Percentiles rank a stretch among this genome's conserved stretches.
These are phyloP conservation scores for Cutaneotrichosporon mucoides DNA, from an alignment of 1,284 basidiomycete species.

Conservation along the genomic window DNA sequence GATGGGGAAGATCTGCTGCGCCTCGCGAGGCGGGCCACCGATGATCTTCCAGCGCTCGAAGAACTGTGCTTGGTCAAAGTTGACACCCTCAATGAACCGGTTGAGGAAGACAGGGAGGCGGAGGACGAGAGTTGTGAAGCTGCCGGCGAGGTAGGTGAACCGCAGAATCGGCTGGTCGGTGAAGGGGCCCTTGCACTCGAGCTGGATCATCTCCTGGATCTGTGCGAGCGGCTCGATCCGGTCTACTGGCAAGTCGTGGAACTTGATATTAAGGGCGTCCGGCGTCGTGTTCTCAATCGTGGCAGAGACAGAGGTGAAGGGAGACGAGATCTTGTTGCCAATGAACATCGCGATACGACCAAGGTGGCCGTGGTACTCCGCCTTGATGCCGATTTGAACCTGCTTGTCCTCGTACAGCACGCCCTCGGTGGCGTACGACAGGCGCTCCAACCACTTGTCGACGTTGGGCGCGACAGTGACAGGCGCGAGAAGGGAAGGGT, in stretches of 20 bases:
- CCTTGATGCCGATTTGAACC: constrained; percentile 93
- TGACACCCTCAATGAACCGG: constrained; percentile 92
- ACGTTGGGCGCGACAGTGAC: constrained; percentile 65
- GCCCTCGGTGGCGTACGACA: constrained; percentile 76
- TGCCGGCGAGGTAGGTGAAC: constrained; percentile 86
- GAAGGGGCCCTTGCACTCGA: constrained; percentile 91
- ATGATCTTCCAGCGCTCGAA: constrained; percentile 98
- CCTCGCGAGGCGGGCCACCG: constrained; percentile 89
- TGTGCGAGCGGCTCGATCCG: constrained; percentile 78
- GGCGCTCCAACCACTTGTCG: constrained; percentile 84
- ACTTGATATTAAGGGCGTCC: constrained; percentile 69
- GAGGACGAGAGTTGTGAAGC: constrained; percentile 78
- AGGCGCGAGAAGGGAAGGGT: constrained; percentile 48
- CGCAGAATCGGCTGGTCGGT: constrained; percentile 72
- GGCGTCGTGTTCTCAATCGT: constrained; percentile 69
- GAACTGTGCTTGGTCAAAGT: constrained; percentile 76
- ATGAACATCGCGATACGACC: constrained; percentile 91
- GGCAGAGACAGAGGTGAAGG: constrained; percentile 84
- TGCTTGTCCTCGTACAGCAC: constrained; percentile 96
- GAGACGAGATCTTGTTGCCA: constrained; percentile 86
- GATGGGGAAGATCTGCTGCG: constrained; percentile 82
- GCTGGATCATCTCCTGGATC: constrained; percentile 84
- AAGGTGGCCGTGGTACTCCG: constrained; percentile 86
- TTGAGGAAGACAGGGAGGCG: constrained; percentile 80
- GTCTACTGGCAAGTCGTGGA: constrained; percentile 78